These are phyloP conservation scores for Melanogaster broomeanus DNA, from an alignment of 768 basidiomycete species.

Conservation along the genomic window DNA sequence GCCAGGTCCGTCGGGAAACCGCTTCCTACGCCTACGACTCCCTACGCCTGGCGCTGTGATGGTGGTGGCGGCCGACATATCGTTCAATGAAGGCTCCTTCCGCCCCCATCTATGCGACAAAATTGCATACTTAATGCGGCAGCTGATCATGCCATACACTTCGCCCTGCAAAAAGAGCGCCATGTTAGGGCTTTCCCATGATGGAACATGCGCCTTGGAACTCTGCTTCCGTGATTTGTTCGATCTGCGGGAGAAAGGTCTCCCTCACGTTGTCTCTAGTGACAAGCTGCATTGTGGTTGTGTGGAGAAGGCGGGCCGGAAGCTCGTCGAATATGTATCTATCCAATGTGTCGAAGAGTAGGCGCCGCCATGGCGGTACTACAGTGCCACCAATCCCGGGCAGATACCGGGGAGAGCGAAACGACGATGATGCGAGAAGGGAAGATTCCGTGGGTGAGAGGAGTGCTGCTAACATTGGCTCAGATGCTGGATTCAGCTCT, in stretches of 20 bases:
- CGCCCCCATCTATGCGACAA: conserved; percentile 7
- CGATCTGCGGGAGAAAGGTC: background rate
- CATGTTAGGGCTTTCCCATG: background rate
- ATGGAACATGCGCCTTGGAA: background rate
- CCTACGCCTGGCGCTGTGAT: background rate
- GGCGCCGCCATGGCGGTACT: background rate
- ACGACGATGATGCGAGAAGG: background rate
- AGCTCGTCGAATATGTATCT: conserved; percentile 8
- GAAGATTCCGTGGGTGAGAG: background rate
- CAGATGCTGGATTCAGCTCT: background rate
- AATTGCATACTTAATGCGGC: conserved; percentile 4
- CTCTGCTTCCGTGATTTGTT: background rate
- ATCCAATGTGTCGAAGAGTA: background rate
- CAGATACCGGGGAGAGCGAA: background rate
- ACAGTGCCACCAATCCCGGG: too few species aligned
- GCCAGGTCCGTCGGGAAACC: background rate
- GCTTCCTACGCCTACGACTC: background rate
- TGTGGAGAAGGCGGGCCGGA: conserved; percentile 3
- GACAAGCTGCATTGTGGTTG: background rate
- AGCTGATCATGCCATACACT: background rate
- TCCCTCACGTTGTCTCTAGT: background rate
- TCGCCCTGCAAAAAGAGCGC: background rate
- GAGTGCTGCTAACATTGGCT: background rate
- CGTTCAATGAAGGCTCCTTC: conserved; percentile 3
- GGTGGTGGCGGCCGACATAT: background rate